Evolutionary conservation across 2,329 filamentous ascomycete species (phyloP), one percentile per base, ranked within the genome.

Genomic region (Beauveria scarabaeidicola): DNA sequence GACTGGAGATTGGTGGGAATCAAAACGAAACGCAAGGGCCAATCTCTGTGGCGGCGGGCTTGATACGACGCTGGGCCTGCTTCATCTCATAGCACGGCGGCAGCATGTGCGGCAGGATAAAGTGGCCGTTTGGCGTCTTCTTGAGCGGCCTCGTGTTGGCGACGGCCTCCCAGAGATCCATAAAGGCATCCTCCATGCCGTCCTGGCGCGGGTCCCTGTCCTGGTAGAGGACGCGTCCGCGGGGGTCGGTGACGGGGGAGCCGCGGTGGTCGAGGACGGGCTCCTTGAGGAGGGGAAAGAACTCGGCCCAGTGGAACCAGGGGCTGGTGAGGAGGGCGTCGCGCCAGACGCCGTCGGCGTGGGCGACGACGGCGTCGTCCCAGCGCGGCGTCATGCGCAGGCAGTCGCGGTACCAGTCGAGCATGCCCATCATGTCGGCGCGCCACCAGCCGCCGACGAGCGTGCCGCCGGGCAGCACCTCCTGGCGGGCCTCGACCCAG

Each of bases 361-460:
- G 64, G 15, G 64, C 66, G 19, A 64, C 60, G 9, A 62, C 36
- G 32, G 63, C 61, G n/a, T 65, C 61, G 6, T 64, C 51, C 23
- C 57, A 61, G 25, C 60, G 62, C 9, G 62, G 48, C 15, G 48
- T 65, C 61, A 66, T 56, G 38, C 62, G 53, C 52, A 67, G 53
- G 55, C 64, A 66, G 43, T 65, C 62, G 58, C 69, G 68, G 62
- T 68, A 70, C 68, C 66, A 70, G 59, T 61, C 55, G 44, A 70
- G 62, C 66, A 68, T 68, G 44, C 66, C 66, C 19, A 61, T 62
- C 61, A 68, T 66, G 61, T 67, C 64, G 44, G 63, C 61, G 43
- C 65, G 63, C 56, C 58, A 63, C 66, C 66, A 68, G 51, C 64
- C 64, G 56, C 65, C 64, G n/a, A 64, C 57, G 36, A 66, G 58